Evolutionary conservation across 2,329 filamentous ascomycete genomes (phyloP).

Genomic region (Ophiostoma sp.): DNA sequence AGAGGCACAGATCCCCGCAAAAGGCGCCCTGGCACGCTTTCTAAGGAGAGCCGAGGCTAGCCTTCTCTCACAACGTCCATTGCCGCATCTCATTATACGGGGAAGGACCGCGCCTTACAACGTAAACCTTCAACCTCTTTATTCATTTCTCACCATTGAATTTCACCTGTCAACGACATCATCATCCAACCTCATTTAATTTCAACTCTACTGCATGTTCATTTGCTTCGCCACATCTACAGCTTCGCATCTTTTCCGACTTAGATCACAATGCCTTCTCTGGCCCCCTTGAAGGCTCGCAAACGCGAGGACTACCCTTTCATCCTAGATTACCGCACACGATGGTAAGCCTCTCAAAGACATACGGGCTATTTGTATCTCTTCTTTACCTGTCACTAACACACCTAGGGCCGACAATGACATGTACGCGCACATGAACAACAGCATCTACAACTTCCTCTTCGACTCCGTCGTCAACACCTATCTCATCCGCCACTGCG

Average conservation of each 20-base stretch:
- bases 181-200: not conserved
- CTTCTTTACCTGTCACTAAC: not conserved
- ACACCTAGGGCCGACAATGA: constrained; percentile 80
- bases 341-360: constrained; percentile 64
- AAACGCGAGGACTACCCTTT: constrained; percentile 74
- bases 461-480: constrained; percentile 89
- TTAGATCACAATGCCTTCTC: constrained; percentile 36
- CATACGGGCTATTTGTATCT: not conserved
- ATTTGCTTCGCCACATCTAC: not conserved
- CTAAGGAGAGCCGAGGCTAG: constrained; percentile 23
- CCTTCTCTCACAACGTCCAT: not conserved
- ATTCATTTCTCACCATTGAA: not conserved
- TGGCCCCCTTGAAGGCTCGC: constrained; percentile 57
- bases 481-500: constrained; percentile 77
- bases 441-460: constrained; percentile 81
- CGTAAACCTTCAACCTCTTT: not conserved
- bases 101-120: not conserved
- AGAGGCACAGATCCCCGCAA: not conserved
- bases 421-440: constrained; percentile 94
- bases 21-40: not conserved
- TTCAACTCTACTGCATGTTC: not conserved
- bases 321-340: constrained; percentile 76
- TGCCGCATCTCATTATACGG: not conserved
- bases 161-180: not conserved
- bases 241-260: not conserved